Evolutionary conservation across 2,329 filamentous ascomycete species (phyloP), one percentile per base, ranked within the genome.

Genomic region (Phoma sp.): DNA sequence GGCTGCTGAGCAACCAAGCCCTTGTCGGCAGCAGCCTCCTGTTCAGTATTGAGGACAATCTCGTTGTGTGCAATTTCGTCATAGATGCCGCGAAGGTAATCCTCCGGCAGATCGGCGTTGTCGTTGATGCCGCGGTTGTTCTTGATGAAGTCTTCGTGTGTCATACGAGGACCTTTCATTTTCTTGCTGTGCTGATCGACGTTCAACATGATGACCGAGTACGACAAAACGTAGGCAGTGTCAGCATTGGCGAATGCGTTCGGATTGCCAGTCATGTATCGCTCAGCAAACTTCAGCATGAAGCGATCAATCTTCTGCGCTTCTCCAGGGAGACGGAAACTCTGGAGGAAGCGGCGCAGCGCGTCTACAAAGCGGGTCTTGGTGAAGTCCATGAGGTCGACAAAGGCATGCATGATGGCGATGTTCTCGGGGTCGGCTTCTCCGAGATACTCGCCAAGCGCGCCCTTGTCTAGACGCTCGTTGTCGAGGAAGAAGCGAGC

Each of bases 71-170:
- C 85, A 66, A 99, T 99, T 72, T 99, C 95, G 5, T 99, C 93
- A 64, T 88, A 99, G 47, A 99, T 98, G 5, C 83, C 85, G 23
- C 86, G 82, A 2, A 99, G 85, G 69, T 99, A 99, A 30, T 99
- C 95, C 42, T 96, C 87, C 0, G 96, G 95, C 55, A 99, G 78
- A 78, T 98, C 91, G 25, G 92, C 90, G 63, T 91, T 93, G 77
- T 99, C 95, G 76, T 99, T 98, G 80, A 99, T 99, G 53, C 95
- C 95, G 23, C 95, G 83, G 75, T 99, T 99, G 77, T 99, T 99
- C 80, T 96, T 97, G 80, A 99, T 96, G 71, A 99, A 99, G 64
- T 99, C 96, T 59, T 96, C 90, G 61, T 92, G 92, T 21, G 89
- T 96, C 95, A 99, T 99, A 47, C 92, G 87, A 63, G 85, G 86